Evolutionary conservation across 306 rosid genomes (phyloP), one percentile per base, ranked within the genome.

Genomic region (Cyclanthera cordifolia): DNA sequence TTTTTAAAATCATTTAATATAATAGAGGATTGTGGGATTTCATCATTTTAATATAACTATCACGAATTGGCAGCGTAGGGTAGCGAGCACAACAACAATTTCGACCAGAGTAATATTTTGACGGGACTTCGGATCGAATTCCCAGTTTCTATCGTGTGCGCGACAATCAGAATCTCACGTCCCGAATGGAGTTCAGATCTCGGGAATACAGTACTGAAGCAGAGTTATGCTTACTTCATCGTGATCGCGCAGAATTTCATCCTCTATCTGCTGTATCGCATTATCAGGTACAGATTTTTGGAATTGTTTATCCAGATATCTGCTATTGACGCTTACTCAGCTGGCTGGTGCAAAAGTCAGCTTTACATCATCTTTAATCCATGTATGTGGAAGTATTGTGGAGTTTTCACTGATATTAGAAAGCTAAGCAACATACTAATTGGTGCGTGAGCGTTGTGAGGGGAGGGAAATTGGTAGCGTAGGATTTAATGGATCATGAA

Each of bases 181-280:
- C 4, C 76, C 70, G 69, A 76, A 87, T 92, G 96, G 96, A 85
- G 88, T 89, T 92, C 86, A 87, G 85, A 78, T 81, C 77, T 41
- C 95, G 98, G 65, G 71, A 79, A 66, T 92, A 89, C 88, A 65
- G 23, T 43, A 80, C 88, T 19, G 87, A 92, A 67, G 67, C 73
- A 14, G 45, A 74, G 70, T 64, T 85, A 75, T 87, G 79, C 80
- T 81, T 81, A 78, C 91, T 89, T 47, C 85, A 82, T 70, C 91
- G 89, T 13, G 23, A 61, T 70, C 82, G 74, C 61, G 83, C 87
- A 73, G 82, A 41, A 54, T 50, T 30, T 30, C 91, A 92, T 66
- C 96, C 98, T 49, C 78, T 91, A 16, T 76, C 82, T 6, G 59
- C 69, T 77, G 76, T 78, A 6, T 65, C 73, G 90, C 67, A 59